Evolutionary conservation across 495 filamentous ascomycete genomes (phyloP).

Genomic region (Articulospora tetracladia): DNA sequence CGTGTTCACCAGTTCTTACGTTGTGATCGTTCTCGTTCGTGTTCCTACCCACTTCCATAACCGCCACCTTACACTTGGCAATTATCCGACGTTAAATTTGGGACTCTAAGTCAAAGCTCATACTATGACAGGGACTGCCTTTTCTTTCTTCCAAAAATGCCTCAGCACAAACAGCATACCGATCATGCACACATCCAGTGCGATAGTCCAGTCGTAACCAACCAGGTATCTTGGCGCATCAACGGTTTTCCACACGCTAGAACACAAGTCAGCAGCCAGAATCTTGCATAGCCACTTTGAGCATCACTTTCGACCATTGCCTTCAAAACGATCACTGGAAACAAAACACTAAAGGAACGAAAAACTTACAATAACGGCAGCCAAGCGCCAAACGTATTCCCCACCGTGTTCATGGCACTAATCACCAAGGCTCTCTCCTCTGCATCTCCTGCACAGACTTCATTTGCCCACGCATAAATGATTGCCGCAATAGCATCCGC

Average conservation of each 20-base stretch:
- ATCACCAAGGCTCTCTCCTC: constrained; percentile 50
- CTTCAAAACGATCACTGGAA: too few species aligned
- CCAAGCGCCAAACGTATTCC: constrained; percentile 35
- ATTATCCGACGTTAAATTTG: too few species aligned
- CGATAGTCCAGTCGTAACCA: background rate
- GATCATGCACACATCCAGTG: background rate
- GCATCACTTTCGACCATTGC: too few species aligned
- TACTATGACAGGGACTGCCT: background rate
- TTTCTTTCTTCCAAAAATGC: background rate
- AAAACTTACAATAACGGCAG: background rate
- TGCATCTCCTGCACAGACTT: constrained; percentile 43
- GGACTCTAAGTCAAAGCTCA: too few species aligned
- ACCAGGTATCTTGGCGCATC: background rate
- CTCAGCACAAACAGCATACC: background rate
- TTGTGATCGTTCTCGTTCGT: too few species aligned
- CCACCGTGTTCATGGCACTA: constrained; percentile 42
- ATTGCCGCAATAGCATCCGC: background rate
- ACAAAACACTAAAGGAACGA: too few species aligned
- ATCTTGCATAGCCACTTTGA: too few species aligned
- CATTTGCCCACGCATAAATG: constrained; percentile 44
- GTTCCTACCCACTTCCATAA: too few species aligned
- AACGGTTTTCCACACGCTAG: background rate
- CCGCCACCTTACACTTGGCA: too few species aligned
- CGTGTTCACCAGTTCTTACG: too few species aligned
- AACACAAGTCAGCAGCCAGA: too few species aligned